A percentile compares a stretch with the other conserved stretches of the same genome.
These are phyloP conservation scores for Ambrosiella xylebori DNA, from an alignment of 2,329 filamentous ascomycete species.

Conservation along the genomic window DNA sequence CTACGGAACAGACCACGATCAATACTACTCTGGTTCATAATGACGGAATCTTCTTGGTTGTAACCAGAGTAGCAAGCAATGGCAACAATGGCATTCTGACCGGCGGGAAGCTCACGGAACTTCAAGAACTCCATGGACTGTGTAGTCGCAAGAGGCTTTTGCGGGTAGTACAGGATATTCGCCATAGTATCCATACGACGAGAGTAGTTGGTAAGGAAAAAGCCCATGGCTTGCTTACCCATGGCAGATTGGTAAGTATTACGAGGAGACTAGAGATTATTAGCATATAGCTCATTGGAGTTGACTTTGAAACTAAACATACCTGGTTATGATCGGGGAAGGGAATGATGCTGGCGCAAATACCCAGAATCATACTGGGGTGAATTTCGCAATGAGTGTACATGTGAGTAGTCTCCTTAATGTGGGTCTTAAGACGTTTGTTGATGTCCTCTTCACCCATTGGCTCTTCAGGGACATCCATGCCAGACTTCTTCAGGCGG, in stretches of 20 bases:
- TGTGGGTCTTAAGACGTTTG: slow-evolving; percentile 69
- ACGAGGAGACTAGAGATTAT: slow-evolving; percentile 58
- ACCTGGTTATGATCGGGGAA: slow-evolving; percentile 97
- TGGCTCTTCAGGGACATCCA: slow-evolving; percentile 35
- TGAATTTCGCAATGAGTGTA: slow-evolving; percentile 99
- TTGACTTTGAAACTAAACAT: slow-evolving; percentile 18
- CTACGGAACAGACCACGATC: slow-evolving; percentile 94
- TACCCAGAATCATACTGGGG: slow-evolving; percentile 95
- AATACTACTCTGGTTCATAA: slow-evolving; percentile 99
- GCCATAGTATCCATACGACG: slow-evolving; percentile 99
- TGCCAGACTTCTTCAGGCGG: slow-evolving; percentile 50
- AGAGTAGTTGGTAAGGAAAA: slow-evolving; percentile 93
- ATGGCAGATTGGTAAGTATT: slow-evolving; percentile 99
- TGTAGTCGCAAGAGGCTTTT: slow-evolving; percentile 91
- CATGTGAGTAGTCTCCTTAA: slow-evolving; percentile 73
- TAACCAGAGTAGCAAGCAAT: slow-evolving; percentile 97
- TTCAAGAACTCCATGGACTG: slow-evolving; percentile 97
- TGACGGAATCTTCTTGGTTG: slow-evolving; percentile 99
- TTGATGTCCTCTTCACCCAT: slow-evolving; percentile 53
- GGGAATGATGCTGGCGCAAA: slow-evolving; percentile 97
- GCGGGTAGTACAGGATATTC: slow-evolving; percentile 96
- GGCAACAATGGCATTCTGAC: slow-evolving; percentile 95
- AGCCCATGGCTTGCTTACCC: slow-evolving; percentile 99
- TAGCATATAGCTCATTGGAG: slow-evolving; percentile 16
- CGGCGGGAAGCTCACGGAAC: slow-evolving; percentile 90